Evolutionary conservation across 2,329 filamentous ascomycete species (phyloP).

Genomic region (Pyrenochaeta sp.): DNA sequence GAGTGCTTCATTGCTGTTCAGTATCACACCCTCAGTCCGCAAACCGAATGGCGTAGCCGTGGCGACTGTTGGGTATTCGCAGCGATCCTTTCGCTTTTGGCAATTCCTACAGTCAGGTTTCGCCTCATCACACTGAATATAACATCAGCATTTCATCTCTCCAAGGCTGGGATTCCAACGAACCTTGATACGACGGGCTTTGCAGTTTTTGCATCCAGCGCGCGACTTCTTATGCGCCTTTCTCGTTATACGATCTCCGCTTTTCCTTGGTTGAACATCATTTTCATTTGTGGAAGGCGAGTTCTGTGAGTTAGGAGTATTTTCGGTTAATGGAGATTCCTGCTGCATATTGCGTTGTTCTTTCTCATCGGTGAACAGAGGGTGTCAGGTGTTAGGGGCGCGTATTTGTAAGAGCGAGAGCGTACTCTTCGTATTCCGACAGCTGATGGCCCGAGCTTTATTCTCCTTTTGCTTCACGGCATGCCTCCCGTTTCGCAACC

Average conservation of each 20-base stretch:
- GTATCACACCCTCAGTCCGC: neutral
- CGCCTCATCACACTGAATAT: slow-evolving; percentile 35
- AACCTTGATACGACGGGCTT: slow-evolving; percentile 38
- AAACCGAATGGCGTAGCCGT: neutral
- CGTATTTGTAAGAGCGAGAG: neutral
- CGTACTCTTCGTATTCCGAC: neutral
- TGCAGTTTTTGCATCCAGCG: slow-evolving; percentile 38
- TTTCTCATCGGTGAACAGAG: neutral
- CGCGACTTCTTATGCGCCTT: slow-evolving; percentile 38
- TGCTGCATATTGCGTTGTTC: slow-evolving; percentile 16
- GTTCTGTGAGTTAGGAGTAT: slow-evolving; percentile 1
- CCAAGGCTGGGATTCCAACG: neutral
- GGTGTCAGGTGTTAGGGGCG: neutral
- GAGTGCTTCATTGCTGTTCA: slow-evolving; percentile 2
- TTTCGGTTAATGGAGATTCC: slow-evolving; percentile 22
- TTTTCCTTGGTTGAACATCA: no score
- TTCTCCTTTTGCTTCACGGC: neutral
- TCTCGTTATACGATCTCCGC: slow-evolving; percentile 26
- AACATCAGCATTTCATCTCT: no score
- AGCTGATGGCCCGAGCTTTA: neutral
- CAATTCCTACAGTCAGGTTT: slow-evolving; percentile 37
- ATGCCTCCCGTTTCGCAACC: no score
- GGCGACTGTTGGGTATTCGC: slow-evolving; percentile 21
- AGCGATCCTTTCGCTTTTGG: slow-evolving; percentile 26
- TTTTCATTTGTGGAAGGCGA: no score